These are phyloP conservation scores for Populus tremula DNA, from an alignment of 345 rosid genomes.

Conservation along the genomic window DNA sequence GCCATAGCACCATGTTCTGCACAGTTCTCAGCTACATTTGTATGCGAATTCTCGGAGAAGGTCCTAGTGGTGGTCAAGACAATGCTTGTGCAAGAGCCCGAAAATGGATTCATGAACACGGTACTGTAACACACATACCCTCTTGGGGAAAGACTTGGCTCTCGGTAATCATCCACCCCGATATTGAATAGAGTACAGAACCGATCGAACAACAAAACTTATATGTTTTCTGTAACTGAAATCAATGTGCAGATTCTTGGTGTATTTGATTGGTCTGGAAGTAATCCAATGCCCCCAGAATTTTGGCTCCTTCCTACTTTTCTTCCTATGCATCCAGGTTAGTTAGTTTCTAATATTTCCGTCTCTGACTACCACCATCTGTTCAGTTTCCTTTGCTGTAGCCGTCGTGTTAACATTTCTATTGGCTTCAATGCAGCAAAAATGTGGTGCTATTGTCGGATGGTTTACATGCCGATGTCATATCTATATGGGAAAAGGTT, in stretches of 20 bases:
- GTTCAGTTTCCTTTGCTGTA: not conserved
- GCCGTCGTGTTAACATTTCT: too few relatives aligned
- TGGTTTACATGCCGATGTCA: conserved; percentile 15
- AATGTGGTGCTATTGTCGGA: conserved; percentile 15
- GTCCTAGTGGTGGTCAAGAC: conserved; percentile 16
- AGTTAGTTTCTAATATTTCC: not conserved
- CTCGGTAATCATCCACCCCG: conserved; percentile 12
- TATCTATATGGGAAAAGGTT: conserved; percentile 14
- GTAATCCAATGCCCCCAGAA: conserved; percentile 11
- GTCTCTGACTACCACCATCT: too few relatives aligned
- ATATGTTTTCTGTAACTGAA: too few relatives aligned
- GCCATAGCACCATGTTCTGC: conserved; percentile 31
- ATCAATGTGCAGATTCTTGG: conserved; percentile 1
- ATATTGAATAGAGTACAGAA: too few relatives aligned
- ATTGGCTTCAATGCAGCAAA: conserved; percentile 6
- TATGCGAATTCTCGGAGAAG: conserved; percentile 22
- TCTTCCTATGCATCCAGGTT: conserved; percentile 13
- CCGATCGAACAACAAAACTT: too few relatives aligned
- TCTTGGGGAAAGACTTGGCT: conserved; percentile 35
- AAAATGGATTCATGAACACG: conserved; percentile 27
- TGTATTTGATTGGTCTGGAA: conserved; percentile 10
- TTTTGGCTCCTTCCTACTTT: not conserved
- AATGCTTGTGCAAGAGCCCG: conserved; percentile 23
- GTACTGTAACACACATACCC: conserved; percentile 21
- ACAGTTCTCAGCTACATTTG: conserved; percentile 23